Conservation (phyloP, 75 land plant genomes). For the Azolla pinnata region DNA sequence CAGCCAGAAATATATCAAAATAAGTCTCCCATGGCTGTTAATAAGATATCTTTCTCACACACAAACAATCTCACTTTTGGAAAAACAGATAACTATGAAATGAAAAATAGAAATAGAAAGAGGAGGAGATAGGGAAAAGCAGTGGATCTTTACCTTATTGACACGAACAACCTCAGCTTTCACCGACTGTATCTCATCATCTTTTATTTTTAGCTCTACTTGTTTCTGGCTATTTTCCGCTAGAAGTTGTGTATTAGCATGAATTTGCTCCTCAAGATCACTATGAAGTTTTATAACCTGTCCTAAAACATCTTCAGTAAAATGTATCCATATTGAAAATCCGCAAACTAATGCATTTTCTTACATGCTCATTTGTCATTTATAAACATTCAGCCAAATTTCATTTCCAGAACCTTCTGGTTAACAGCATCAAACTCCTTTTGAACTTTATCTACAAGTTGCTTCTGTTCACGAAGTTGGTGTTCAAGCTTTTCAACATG, state of each 20-base stretch:
- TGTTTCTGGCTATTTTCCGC: constrained; percentile 37
- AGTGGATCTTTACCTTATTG: constrained; percentile 19
- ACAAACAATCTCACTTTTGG: no score
- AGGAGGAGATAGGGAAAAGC: no score
- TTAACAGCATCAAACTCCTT: constrained; percentile 23
- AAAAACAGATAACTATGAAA: no score
- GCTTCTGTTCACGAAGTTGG: constrained; percentile 19
- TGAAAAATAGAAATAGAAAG: background rate
- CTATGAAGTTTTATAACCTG: constrained; percentile 22
- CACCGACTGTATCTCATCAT: constrained; percentile 20
- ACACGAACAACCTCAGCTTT: constrained; percentile 22
- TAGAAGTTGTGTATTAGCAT: constrained; percentile 18
- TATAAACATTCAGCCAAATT: no score
- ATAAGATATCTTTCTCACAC: no score
- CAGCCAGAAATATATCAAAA: background rate
- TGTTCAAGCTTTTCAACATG: constrained; percentile 16
- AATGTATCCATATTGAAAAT: no score
- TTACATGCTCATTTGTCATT: no score
- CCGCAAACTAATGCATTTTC: no score
- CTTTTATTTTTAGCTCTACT: constrained; percentile 23
- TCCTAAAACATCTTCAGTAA: no score
- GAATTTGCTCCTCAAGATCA: constrained; percentile 28
- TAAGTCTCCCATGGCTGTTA: background rate
- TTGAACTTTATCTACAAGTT: constrained; percentile 14
- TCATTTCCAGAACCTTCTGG: no score